phyloP scores from a whole-genome alignment of 305 asterid genomes.

The Euphrasia arctica region DNA sequence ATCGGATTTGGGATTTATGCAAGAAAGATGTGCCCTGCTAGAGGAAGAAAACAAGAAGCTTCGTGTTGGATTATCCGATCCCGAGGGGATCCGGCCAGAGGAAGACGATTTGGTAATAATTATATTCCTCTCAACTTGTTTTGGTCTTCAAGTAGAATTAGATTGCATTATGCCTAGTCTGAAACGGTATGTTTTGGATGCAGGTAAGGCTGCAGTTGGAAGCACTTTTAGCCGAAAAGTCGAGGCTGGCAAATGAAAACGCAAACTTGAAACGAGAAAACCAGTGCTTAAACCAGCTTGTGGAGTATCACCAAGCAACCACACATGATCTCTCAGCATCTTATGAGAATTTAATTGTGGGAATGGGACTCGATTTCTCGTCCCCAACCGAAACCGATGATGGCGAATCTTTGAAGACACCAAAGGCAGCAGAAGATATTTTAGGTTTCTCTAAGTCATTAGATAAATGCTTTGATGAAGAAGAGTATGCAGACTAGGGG shows the following conservation, averaged over 20 bases:
- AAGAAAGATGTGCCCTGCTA: slow-evolving; percentile 66
- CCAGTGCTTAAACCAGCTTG: slow-evolving; percentile 81
- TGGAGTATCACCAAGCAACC: slow-evolving; percentile 91
- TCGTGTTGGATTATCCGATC: slow-evolving; percentile 52
- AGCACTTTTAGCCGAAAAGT: slow-evolving; percentile 90
- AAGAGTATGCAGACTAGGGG: slow-evolving; percentile 10
- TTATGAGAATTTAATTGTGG: slow-evolving; percentile 65
- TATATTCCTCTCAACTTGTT: slow-evolving; percentile 5
- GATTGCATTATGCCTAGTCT: no score
- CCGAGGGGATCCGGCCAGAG: slow-evolving; percentile 49
- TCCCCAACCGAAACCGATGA: slow-evolving; percentile 41
- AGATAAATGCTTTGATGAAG: slow-evolving; percentile 56
- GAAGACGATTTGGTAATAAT: slow-evolving; percentile 80
- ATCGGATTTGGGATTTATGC: slow-evolving; percentile 73
- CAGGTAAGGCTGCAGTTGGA: slow-evolving; percentile 96
- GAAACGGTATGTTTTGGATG: neutral
- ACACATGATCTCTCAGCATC: slow-evolving; percentile 84
- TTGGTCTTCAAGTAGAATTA: no score
- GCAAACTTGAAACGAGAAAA: slow-evolving; percentile 83
- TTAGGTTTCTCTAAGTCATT: slow-evolving; percentile 51
- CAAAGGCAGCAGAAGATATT: slow-evolving; percentile 27
- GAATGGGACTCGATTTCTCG: slow-evolving; percentile 67
- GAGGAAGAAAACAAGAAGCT: slow-evolving; percentile 89
- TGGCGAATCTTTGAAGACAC: slow-evolving; percentile 25
- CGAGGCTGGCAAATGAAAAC: slow-evolving; percentile 84